Evolutionary conservation across 192 early-diverging fungal species (phyloP).

Genomic region (Piromyces finnis): DNA sequence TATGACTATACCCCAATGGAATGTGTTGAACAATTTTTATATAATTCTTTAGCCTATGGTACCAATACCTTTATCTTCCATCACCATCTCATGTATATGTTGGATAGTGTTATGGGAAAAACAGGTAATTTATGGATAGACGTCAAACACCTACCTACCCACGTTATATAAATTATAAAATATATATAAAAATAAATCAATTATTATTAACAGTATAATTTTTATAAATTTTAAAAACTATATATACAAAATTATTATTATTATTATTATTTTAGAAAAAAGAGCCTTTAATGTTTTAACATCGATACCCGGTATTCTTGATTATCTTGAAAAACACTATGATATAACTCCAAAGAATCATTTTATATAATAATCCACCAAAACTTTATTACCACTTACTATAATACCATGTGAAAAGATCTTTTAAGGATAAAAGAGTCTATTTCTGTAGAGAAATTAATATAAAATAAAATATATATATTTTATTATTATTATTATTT

Average conservation of each 20-base stretch:
- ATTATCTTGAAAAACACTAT: slow-evolving; percentile 42
- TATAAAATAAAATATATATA: no score
- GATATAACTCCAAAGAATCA: slow-evolving; percentile 7
- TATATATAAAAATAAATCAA: neutral
- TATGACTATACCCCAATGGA: slow-evolving; percentile 57
- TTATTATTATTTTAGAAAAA: slow-evolving; percentile 26
- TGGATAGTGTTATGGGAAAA: slow-evolving; percentile 63
- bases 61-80: slow-evolving; percentile 72
- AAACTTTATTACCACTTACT: no score
- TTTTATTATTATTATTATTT: no score
- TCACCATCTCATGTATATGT: slow-evolving; percentile 93
- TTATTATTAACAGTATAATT: neutral
- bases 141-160: no score
- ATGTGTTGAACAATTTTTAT: slow-evolving; percentile 39
- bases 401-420: no score
- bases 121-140: slow-evolving; percentile 14
- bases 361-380: no score
- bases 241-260: no score
- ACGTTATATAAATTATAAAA: neutral
- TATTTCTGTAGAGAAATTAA: no score
- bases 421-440: no score
- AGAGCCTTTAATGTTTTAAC: slow-evolving; percentile 75
- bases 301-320: slow-evolving; percentile 55
- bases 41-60: slow-evolving; percentile 33
- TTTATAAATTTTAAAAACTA: neutral